phyloP scores from a whole-genome alignment of 495 filamentous ascomycete genomes.

The Podospora bellae-mahoneyi region DNA sequence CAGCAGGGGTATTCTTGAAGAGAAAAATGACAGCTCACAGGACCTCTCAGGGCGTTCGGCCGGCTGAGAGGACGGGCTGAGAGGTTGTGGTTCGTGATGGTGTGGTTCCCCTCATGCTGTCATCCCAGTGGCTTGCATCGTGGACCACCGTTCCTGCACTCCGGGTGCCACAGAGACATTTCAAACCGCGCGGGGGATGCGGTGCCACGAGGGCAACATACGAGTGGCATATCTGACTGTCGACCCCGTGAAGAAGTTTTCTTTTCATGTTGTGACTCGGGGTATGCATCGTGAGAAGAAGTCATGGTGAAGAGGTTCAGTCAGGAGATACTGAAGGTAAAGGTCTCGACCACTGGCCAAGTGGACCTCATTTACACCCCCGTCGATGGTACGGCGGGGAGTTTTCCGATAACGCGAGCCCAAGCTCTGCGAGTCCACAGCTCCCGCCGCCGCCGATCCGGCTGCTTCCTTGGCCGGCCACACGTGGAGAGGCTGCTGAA shows the following conservation, averaged over 20 bases:
- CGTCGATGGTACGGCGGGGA: not conserved
- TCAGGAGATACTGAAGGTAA: not conserved
- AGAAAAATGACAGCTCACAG: not conserved
- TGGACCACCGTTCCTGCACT: not conserved
- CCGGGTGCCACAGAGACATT: not conserved
- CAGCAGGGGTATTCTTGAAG: not conserved
- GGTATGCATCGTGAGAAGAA: not conserved
- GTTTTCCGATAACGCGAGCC: not conserved
- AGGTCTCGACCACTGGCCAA: not conserved
- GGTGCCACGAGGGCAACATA: not conserved
- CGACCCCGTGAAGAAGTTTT: not conserved
- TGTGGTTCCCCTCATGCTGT: not conserved
- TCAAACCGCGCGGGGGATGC: not conserved
- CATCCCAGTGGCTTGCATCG: not conserved
- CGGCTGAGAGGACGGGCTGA: not conserved
- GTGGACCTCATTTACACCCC: conserved; percentile 2
- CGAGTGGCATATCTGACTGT: not conserved
- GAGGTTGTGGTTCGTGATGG: not conserved
- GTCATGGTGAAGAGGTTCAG: not conserved
- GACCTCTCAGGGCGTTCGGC: not conserved
- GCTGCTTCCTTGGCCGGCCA: conserved; percentile 19
- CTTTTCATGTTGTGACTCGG: not conserved
- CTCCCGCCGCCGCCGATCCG: conserved; percentile 24
- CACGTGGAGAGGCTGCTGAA: conserved; percentile 15
- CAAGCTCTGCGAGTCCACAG: conserved; percentile 4